Conservation (phyloP, 441 rosid genomes). For the Pelargonium cotyledonis region DNA sequence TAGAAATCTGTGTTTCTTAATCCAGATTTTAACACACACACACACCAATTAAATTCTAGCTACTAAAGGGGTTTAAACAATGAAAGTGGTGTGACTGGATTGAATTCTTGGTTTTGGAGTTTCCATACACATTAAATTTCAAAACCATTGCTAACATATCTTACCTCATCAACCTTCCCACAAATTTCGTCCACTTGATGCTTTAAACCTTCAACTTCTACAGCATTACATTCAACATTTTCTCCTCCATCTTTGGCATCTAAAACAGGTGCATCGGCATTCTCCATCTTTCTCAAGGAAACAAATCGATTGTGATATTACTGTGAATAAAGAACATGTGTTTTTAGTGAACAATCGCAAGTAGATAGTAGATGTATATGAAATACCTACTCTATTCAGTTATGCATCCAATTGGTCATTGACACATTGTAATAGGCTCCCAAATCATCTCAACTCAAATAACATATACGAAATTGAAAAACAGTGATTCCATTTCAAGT, state of each 20-base stretch:
- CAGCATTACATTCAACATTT: constrained; percentile 25
- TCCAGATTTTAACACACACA: not conserved
- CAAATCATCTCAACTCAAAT: not conserved
- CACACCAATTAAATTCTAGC: not conserved
- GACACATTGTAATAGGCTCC: not conserved
- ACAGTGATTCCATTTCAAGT: not conserved
- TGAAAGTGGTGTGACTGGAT: not conserved
- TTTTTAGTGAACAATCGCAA: not conserved
- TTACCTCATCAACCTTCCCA: constrained; percentile 52
- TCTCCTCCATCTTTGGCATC: constrained; percentile 23
- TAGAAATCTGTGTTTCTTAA: too few relatives aligned
- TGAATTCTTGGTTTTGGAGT: not conserved
- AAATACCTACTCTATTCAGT: not conserved
- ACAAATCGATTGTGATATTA: not conserved
- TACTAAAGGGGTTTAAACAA: not conserved
- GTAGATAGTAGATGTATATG: not conserved
- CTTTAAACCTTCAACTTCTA: constrained; percentile 46
- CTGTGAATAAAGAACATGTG: not conserved
- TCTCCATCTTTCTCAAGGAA: constrained; percentile 25
- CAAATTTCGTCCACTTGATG: constrained; percentile 50
- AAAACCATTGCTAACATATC: not conserved
- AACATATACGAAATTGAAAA: not conserved
- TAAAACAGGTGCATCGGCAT: constrained; percentile 23
- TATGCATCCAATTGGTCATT: not conserved
- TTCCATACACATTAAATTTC: not conserved